Evolutionary conservation across 2,329 filamentous ascomycete species (phyloP).

Genomic region (Fusarium sp.): DNA sequence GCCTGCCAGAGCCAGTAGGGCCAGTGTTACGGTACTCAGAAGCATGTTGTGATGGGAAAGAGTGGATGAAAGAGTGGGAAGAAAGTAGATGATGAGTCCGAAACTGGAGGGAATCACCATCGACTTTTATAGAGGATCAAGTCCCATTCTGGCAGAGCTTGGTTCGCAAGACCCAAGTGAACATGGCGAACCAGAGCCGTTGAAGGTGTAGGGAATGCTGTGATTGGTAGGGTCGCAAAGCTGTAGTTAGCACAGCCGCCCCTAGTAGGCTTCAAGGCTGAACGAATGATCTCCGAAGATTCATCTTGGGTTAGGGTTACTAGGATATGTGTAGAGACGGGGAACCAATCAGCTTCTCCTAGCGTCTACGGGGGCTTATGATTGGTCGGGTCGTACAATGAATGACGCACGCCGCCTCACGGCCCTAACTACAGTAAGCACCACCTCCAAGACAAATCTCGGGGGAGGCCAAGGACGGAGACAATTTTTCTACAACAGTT

Average conservation of each 20-base stretch:
- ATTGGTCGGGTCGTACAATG: constrained; percentile 9
- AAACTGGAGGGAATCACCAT: not conserved
- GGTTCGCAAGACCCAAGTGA: not conserved
- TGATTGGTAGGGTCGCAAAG: constrained; percentile 6
- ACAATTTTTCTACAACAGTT: not conserved
- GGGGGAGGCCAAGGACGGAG: not conserved
- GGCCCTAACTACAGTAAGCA: not conserved
- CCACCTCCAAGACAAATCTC: not conserved
- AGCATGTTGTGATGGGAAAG: not conserved
- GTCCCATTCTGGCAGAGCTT: not conserved
- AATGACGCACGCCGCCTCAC: not conserved
- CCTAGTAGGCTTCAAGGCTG: not conserved
- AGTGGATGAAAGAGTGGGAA: not conserved
- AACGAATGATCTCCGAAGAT: not conserved
- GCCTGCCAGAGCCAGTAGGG: not conserved
- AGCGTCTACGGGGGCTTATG: not conserved
- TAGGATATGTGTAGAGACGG: not conserved
- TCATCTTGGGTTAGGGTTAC: not conserved
- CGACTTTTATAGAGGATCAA: not conserved
- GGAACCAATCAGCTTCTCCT: not conserved
- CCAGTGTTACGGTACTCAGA: not conserved
- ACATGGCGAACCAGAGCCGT: not conserved
- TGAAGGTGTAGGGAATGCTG: not conserved
- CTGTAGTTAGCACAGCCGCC: not conserved
- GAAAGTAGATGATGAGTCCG: not conserved